These are phyloP conservation scores for Taxawa tesnikishii DNA, from an alignment of 2,329 filamentous ascomycete genomes.

Conservation along the genomic window DNA sequence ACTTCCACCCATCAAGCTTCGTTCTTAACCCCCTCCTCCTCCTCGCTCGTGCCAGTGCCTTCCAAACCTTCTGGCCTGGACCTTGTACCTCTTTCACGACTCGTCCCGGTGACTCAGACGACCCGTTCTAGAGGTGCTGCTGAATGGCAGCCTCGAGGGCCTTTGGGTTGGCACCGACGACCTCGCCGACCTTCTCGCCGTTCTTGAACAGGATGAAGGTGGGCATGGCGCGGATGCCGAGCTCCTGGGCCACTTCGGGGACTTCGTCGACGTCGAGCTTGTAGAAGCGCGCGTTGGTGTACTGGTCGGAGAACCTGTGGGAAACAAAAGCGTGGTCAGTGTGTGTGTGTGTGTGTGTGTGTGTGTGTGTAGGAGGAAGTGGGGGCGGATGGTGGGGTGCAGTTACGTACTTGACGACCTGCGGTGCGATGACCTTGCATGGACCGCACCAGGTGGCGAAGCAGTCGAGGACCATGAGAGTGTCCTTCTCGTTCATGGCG, in stretches of 20 bases:
- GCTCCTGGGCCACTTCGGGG: slow-evolving; percentile 60
- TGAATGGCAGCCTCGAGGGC: slow-evolving; percentile 47
- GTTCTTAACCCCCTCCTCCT: too few species aligned
- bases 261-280: slow-evolving; percentile 87
- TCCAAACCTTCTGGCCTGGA: too few species aligned
- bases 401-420: slow-evolving; percentile 49
- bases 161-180: slow-evolving; percentile 70
- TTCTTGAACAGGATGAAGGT: slow-evolving; percentile 79
- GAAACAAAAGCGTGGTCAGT: background rate
- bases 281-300: slow-evolving; percentile 58
- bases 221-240: slow-evolving; percentile 82
- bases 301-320: slow-evolving; percentile 45
- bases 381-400: slow-evolving; percentile 5
- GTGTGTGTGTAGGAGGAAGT: slow-evolving; percentile 6
- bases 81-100: background rate
- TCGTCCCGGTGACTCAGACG: too few species aligned
- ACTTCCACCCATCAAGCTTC: too few species aligned
- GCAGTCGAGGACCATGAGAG: slow-evolving; percentile 69
- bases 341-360: too few species aligned
- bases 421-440: slow-evolving; percentile 80
- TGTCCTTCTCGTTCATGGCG: slow-evolving; percentile 39
- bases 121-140: slow-evolving; percentile 13
- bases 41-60: too few species aligned
- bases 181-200: slow-evolving; percentile 57
- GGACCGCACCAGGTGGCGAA: slow-evolving; percentile 89